These are phyloP conservation scores for Clitopilus hobsonii DNA, from an alignment of 768 basidiomycete species.

Conservation along the genomic window DNA sequence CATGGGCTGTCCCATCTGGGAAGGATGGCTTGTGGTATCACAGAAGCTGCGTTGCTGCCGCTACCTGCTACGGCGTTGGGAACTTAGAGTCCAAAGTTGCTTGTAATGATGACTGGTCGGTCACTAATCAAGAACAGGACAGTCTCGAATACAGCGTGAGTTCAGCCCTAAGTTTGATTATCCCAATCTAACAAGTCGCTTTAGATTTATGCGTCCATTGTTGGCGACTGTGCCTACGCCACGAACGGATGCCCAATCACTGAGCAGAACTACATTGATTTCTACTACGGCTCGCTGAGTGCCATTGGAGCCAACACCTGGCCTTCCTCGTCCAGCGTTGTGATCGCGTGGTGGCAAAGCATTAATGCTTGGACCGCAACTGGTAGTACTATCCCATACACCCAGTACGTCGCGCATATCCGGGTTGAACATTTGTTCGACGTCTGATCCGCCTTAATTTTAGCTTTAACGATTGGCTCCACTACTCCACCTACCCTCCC, in stretches of 20 bases:
- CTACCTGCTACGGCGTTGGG: conserved; percentile 8
- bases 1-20: background rate
- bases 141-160: conserved; percentile 6
- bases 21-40: conserved; percentile 3
- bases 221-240: conserved; percentile 13
- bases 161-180: background rate
- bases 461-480: background rate
- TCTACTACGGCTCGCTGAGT: conserved; percentile 11
- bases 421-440: background rate
- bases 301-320: background rate
- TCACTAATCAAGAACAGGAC: background rate
- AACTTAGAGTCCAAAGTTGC: conserved; percentile 3
- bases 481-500: background rate
- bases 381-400: background rate
- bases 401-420: background rate
- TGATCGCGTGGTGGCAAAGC: background rate
- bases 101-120: background rate
- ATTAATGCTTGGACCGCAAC: background rate
- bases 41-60: conserved; percentile 8
- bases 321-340: background rate
- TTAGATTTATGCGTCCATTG: conserved; percentile 13
- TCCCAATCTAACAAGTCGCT: background rate
- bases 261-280: conserved; percentile 14
- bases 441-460: background rate
- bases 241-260: conserved; percentile 13